Percentiles rank a stretch among this genome's conserved stretches.
phyloP scores from a whole-genome alignment of 345 rosid species.

The Eutrema japonicum region DNA sequence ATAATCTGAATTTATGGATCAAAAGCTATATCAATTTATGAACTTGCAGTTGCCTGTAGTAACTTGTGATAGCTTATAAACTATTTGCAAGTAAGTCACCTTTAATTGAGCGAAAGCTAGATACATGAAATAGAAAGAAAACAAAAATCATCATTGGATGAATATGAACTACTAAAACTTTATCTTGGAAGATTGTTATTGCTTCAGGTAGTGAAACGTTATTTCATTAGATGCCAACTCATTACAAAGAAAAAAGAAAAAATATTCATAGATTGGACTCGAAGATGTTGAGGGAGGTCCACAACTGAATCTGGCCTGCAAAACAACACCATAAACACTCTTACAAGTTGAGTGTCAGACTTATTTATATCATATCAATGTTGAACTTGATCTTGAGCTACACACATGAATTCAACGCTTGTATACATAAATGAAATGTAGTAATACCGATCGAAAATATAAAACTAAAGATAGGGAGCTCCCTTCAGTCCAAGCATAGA shows the following conservation, averaged over 20 bases:
- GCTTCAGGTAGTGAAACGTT: slow-evolving; percentile 6
- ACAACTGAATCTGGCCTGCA: slow-evolving; percentile 22
- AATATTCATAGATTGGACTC: slow-evolving; percentile 7
- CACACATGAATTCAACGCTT: slow-evolving; percentile 1
- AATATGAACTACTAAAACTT: slow-evolving; percentile 24
- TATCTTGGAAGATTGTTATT: slow-evolving; percentile 7
- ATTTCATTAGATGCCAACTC: slow-evolving; percentile 20
- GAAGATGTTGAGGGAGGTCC: slow-evolving; percentile 24
- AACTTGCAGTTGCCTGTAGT: background rate
- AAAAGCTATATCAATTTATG: slow-evolving; percentile 13
- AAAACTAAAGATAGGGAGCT: slow-evolving; percentile 41
- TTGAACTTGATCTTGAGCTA: slow-evolving; percentile 12
- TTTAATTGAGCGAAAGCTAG: slow-evolving; percentile 10
- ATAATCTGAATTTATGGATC: slow-evolving; percentile 11
- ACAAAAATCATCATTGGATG: background rate
- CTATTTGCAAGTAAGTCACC: background rate
- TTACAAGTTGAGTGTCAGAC: slow-evolving; percentile 7
- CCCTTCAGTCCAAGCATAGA: slow-evolving; percentile 53
- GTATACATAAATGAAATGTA: background rate
- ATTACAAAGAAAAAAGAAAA: slow-evolving; percentile 1
- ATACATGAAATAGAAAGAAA: background rate
- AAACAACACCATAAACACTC: slow-evolving; percentile 21
- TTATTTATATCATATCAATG: slow-evolving; percentile 1
- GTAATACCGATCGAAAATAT: background rate
- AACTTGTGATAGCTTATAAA: slow-evolving; percentile 2